Evolutionary conservation across 2,329 filamentous ascomycete genomes (phyloP).

Genomic region (Hypoxylon sp.): DNA sequence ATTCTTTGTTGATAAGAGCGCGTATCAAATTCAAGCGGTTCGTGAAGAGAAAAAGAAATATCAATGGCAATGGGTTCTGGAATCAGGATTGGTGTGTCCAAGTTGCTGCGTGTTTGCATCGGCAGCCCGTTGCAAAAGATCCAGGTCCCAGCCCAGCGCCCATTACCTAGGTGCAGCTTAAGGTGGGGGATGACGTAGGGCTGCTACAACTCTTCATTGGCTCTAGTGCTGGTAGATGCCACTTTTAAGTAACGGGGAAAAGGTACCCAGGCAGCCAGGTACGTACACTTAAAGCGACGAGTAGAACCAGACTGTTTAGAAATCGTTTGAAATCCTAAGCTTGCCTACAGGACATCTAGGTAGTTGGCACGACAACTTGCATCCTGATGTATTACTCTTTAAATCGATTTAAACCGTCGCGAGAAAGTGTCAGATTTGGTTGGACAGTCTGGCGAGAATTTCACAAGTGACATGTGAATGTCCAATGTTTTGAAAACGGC

Average conservation of each 20-base stretch:
- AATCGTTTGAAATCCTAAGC: neutral
- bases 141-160: neutral
- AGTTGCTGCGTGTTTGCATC: slow-evolving; percentile 17
- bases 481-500: neutral
- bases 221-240: slow-evolving; percentile 26
- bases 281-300: slow-evolving; percentile 1
- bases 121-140: neutral
- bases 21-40: neutral
- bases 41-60: slow-evolving; percentile 9
- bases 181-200: slow-evolving; percentile 44
- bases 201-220: slow-evolving; percentile 34
- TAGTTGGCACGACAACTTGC: neutral
- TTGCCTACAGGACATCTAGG: too few relatives aligned
- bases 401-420: neutral
- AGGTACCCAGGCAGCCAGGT: neutral
- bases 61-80: neutral
- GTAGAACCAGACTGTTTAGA: slow-evolving; percentile 4
- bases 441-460: neutral
- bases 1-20: slow-evolving; percentile 25
- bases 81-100: slow-evolving; percentile 1
- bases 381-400: neutral
- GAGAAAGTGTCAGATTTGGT: neutral
- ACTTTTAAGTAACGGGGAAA: neutral
- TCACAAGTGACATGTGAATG: slow-evolving; percentile 6
- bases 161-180: slow-evolving; percentile 17